Evolutionary conservation across 2,329 filamentous ascomycete genomes (phyloP).

Genomic region (Cryphonectria naterciae): DNA sequence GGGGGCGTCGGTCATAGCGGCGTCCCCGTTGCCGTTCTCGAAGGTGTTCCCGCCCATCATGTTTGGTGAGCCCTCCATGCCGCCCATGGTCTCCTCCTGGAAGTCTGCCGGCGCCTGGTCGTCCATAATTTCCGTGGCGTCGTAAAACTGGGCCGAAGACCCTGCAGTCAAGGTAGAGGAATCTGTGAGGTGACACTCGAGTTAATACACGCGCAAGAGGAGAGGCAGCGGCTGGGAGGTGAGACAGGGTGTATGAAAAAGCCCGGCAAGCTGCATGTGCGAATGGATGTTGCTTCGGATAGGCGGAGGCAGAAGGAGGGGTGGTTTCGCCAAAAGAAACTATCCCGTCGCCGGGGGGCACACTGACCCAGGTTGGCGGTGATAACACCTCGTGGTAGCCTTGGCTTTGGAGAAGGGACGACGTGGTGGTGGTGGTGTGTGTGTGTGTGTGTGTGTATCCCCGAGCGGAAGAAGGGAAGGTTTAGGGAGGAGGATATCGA

Average conservation of each 20-base stretch:
- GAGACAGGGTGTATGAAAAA: slow-evolving; percentile 16
- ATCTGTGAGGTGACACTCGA: slow-evolving; percentile 43
- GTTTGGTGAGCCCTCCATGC: slow-evolving; percentile 53
- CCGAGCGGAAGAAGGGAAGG: slow-evolving; percentile 1
- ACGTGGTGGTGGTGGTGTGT: neutral
- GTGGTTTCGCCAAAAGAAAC: neutral
- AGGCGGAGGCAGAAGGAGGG: neutral
- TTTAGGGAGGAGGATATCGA: neutral
- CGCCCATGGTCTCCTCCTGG: slow-evolving; percentile 55
- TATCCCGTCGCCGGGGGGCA: neutral
- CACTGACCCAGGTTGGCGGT: slow-evolving; percentile 26
- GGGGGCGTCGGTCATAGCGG: slow-evolving; percentile 45
- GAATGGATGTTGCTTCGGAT: slow-evolving; percentile 18
- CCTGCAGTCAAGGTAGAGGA: slow-evolving; percentile 52
- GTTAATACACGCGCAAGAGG: slow-evolving; percentile 38
- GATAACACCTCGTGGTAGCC: neutral
- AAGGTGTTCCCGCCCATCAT: slow-evolving; percentile 42
- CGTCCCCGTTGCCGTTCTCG: slow-evolving; percentile 42
- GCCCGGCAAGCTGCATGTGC: slow-evolving; percentile 19
- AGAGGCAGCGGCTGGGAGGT: slow-evolving; percentile 34
- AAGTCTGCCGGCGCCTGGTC: slow-evolving; percentile 44
- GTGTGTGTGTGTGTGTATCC: neutral
- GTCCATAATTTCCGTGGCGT: slow-evolving; percentile 57
- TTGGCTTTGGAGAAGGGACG: neutral
- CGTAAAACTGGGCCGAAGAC: slow-evolving; percentile 57